A percentile compares a stretch with the other conserved stretches of the same genome.
phyloP scores from a whole-genome alignment of 139 green algal species.

The Chlamydomonas asymmetrica region DNA sequence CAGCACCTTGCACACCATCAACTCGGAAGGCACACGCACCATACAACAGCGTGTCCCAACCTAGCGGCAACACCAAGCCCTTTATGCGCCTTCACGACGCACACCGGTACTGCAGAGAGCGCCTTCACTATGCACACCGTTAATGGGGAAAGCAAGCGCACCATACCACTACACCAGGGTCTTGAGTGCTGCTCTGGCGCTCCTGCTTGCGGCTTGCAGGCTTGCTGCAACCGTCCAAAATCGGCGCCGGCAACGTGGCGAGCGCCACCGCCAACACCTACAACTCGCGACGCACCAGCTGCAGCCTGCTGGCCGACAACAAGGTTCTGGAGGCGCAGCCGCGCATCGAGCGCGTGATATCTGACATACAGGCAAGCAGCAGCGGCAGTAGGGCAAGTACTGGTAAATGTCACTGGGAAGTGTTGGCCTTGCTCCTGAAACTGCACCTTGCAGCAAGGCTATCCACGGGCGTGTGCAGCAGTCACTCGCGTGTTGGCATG shows the following conservation, averaged over 20 bases:
- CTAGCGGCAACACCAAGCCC: neutral
- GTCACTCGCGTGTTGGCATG: constrained; percentile 14
- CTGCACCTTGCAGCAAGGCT: too few species aligned
- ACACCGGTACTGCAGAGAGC: too few species aligned
- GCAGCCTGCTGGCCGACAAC: constrained; percentile 34
- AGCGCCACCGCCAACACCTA: neutral
- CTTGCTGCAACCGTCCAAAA: constrained; percentile 15
- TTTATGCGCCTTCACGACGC: neutral
- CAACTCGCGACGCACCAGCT: constrained; percentile 36
- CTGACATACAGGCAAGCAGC: too few species aligned
- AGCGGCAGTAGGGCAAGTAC: too few species aligned
- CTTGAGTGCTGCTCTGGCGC: neutral
- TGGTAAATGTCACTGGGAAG: too few species aligned
- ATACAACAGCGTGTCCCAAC: neutral
- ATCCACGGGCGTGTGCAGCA: too few species aligned
- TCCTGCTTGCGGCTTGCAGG: neutral
- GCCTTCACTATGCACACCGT: too few species aligned
- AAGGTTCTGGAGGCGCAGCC: constrained; percentile 22
- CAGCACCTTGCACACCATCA: too few species aligned
- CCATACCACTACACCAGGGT: neutral
- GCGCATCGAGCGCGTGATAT: neutral
- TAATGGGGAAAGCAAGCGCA: too few species aligned
- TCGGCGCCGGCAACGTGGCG: constrained; percentile 15
- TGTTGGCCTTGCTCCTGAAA: too few species aligned
- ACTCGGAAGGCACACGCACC: too few species aligned